A percentile compares a stretch with the other conserved stretches of the same genome.
These are phyloP conservation scores for Aspergillus fijiensis DNA, from an alignment of 2,329 filamentous ascomycete genomes.

Conservation along the genomic window DNA sequence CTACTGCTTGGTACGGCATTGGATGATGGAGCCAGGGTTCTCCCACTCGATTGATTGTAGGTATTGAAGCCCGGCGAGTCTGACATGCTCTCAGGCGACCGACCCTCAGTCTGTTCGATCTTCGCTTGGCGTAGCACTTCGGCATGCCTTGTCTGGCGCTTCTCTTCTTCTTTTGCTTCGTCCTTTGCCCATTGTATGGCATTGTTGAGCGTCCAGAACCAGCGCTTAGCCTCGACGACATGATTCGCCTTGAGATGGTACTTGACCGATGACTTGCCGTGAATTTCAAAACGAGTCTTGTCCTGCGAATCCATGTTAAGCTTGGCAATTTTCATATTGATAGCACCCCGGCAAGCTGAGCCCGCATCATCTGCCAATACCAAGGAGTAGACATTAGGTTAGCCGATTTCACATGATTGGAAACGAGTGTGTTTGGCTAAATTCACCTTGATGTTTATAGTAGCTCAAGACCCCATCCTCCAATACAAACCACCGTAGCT, in stretches of 20 bases:
- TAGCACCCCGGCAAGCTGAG: conserved; percentile 92
- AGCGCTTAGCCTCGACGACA: conserved; percentile 94
- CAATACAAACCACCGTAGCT: conserved; percentile 94
- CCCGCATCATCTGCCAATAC: conserved; percentile 72
- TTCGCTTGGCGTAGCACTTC: conserved; percentile 77
- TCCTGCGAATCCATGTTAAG: conserved; percentile 96
- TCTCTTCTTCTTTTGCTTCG: conserved; percentile 87
- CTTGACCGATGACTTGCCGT: conserved; percentile 97
- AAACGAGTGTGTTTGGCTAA: not conserved
- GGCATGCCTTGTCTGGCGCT: conserved; percentile 69
- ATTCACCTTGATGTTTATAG: conserved; percentile 84
- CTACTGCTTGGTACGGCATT: conserved; percentile 38
- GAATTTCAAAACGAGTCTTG: conserved; percentile 96
- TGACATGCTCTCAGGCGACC: conserved; percentile 48
- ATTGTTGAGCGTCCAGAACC: conserved; percentile 99
- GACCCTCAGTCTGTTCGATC: conserved; percentile 64
- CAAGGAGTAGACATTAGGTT: conserved; percentile 21
- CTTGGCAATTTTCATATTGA: conserved; percentile 96
- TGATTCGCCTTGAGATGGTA: conserved; percentile 98
- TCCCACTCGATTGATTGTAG: conserved; percentile 38
- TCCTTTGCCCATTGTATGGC: conserved; percentile 98
- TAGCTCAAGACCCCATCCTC: conserved; percentile 97
- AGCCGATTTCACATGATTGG: not conserved
- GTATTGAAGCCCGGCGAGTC: conserved; percentile 32
- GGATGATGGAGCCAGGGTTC: conserved; percentile 37